These are phyloP conservation scores for Euphorbia peplus DNA, from an alignment of 345 rosid species.

Conservation along the genomic window DNA sequence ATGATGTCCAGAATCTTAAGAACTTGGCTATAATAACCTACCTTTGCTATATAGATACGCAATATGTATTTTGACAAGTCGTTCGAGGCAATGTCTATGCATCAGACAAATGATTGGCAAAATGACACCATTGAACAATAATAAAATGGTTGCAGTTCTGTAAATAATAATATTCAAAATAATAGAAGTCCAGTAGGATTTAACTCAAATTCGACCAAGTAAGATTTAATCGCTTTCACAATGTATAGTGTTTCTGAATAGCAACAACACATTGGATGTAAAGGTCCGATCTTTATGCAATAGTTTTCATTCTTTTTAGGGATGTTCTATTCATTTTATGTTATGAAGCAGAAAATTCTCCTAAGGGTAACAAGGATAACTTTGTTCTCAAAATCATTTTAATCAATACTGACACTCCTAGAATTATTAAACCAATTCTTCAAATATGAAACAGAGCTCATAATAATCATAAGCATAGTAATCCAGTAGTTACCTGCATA, in stretches of 20 bases:
- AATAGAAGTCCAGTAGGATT: not conserved
- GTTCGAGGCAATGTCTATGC: not conserved
- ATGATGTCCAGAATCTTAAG: not conserved
- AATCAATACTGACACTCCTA: not conserved
- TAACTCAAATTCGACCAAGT: not conserved
- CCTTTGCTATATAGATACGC: not conserved
- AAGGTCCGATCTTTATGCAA: not conserved
- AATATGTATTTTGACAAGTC: not conserved
- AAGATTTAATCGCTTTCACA: not conserved
- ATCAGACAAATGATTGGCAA: not conserved
- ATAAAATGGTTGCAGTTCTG: not conserved
- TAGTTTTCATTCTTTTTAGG: not conserved
- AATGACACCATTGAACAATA: not conserved
- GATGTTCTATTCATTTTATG: not conserved
- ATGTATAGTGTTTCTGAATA: not conserved
- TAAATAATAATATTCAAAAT: not conserved
- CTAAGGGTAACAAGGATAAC: not conserved
- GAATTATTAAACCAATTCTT: not conserved
- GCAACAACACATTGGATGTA: not conserved
- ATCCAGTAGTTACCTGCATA: conserved; percentile 32
- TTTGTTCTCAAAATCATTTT: not conserved
- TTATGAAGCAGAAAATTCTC: not conserved
- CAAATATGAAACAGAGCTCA: not conserved
- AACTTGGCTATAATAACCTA: not conserved
- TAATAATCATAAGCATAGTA: conserved; percentile 1